These are phyloP conservation scores for Aspergillus spinulosporus DNA, from an alignment of 2,329 filamentous ascomycete genomes.

Conservation along the genomic window DNA sequence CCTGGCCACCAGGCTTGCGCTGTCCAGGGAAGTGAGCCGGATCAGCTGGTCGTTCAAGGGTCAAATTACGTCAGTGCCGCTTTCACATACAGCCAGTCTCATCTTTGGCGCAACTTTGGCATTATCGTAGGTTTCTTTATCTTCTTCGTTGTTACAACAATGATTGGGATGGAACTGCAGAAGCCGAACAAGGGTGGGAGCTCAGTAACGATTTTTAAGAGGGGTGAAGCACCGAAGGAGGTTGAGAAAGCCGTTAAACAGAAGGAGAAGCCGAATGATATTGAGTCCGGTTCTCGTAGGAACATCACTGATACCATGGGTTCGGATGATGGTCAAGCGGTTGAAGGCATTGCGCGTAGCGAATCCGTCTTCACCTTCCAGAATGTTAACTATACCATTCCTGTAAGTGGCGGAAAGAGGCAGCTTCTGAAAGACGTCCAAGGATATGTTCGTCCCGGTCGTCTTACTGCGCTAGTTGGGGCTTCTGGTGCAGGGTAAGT, in stretches of 20 bases:
- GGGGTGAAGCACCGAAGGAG: constrained; percentile 61
- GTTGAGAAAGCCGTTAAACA: constrained; percentile 59
- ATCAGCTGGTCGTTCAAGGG: constrained; percentile 55
- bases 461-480: constrained; percentile 78
- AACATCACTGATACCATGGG: constrained; percentile 16
- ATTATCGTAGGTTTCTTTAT: constrained; percentile 76
- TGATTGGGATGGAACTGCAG: constrained; percentile 74
- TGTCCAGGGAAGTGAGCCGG: constrained; percentile 57
- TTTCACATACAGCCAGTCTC: constrained; percentile 56
- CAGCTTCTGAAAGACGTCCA: constrained; percentile 61
- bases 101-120: constrained; percentile 73
- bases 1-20: constrained; percentile 60
- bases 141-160: constrained; percentile 73
- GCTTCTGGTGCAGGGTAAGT: constrained; percentile 60
- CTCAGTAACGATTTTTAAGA: constrained; percentile 72
- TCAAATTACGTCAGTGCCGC: constrained; percentile 57
- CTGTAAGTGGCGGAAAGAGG: constrained; percentile 44
- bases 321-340: constrained; percentile 29
- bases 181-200: constrained; percentile 80
- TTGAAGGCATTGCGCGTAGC: constrained; percentile 60
- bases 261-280: constrained; percentile 45
- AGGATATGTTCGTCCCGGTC: constrained; percentile 74
- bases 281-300: constrained; percentile 50
- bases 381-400: constrained; percentile 71
- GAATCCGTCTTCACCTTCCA: constrained; percentile 83